Conservation (phyloP, 371 early-diverging fungal species). For the Saksenaea vasiformis region DNA sequence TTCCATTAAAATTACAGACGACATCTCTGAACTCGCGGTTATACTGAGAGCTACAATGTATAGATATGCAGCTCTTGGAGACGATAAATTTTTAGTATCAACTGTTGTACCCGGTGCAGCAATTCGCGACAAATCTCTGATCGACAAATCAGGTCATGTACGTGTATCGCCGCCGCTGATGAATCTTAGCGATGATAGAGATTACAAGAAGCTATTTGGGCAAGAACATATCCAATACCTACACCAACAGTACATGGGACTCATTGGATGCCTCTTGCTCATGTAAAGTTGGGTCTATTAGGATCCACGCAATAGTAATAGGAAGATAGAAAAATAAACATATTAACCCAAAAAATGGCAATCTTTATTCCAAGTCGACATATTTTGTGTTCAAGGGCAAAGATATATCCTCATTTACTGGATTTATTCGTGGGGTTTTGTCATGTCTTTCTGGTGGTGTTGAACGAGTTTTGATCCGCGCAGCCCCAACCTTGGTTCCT, state of each 20-base stretch:
- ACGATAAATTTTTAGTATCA: background rate
- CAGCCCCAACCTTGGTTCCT: no score
- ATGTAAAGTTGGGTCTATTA: no score
- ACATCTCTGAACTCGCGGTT: background rate
- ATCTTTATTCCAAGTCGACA: no score
- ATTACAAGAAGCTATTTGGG: background rate
- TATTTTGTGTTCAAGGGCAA: no score
- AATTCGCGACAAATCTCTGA: background rate
- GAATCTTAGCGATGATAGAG: background rate
- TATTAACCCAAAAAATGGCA: no score
- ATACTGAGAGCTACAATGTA: background rate
- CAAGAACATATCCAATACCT: background rate
- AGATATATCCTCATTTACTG: no score
- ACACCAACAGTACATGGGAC: background rate
- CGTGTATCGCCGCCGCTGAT: background rate
- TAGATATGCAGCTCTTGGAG: background rate
- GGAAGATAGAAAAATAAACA: no score
- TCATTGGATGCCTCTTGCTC: no score
- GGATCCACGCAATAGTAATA: no score
- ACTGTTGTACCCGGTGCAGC: background rate
- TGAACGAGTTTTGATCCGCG: no score
- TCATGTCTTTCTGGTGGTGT: no score
- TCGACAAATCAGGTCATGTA: background rate
- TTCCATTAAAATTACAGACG: background rate
- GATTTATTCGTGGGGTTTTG: no score